Percentiles rank a stretch among this genome's conserved stretches.
Conservation (phyloP, 805 yeast species). For the Wickerhamomyces rabaulensis region DNA sequence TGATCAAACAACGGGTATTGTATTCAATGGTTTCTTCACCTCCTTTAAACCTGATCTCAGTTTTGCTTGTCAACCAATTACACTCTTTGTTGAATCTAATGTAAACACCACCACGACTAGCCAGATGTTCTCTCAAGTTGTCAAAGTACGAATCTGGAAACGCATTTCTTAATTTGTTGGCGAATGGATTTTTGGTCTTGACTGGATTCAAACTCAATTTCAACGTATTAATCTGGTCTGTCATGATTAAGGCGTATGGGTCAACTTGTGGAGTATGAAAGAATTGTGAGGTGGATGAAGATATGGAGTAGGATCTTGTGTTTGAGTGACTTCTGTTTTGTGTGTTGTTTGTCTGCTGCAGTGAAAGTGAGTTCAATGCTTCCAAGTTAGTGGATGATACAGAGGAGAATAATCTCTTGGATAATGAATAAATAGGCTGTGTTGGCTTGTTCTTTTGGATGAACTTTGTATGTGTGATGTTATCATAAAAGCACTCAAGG, state of each 20-base stretch:
- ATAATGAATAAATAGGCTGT: slow-evolving; percentile 12
- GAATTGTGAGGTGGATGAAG: slow-evolving; percentile 23
- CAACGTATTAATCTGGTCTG: slow-evolving; percentile 20
- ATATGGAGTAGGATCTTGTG: slow-evolving; percentile 15
- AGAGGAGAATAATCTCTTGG: slow-evolving; percentile 21
- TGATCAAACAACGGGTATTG: slow-evolving; percentile 10
- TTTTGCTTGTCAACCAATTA: slow-evolving; percentile 22
- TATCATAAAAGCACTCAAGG: slow-evolving; percentile 58
- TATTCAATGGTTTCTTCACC: slow-evolving; percentile 4
- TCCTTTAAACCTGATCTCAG: slow-evolving; percentile 14
- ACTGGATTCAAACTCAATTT: slow-evolving; percentile 14
- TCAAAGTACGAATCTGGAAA: slow-evolving; percentile 10
- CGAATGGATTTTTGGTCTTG: slow-evolving; percentile 9
- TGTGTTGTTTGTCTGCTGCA: slow-evolving; percentile 1
- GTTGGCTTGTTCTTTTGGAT: slow-evolving; percentile 34
- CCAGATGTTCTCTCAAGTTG: slow-evolving; percentile 6
- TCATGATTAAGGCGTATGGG: slow-evolving; percentile 32
- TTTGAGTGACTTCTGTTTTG: neutral
- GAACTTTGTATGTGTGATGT: slow-evolving; percentile 57
- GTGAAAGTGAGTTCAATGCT: neutral
- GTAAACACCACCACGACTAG: slow-evolving; percentile 29
- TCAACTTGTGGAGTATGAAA: slow-evolving; percentile 23
- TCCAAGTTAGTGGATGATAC: slow-evolving; percentile 21
- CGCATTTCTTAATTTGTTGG: slow-evolving; percentile 1
- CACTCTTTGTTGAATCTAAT: slow-evolving; percentile 25